Evolutionary conservation across 2,329 filamentous ascomycete species (phyloP), one percentile per base, ranked within the genome.

Genomic region (Teratosphaeriaceae sp.): DNA sequence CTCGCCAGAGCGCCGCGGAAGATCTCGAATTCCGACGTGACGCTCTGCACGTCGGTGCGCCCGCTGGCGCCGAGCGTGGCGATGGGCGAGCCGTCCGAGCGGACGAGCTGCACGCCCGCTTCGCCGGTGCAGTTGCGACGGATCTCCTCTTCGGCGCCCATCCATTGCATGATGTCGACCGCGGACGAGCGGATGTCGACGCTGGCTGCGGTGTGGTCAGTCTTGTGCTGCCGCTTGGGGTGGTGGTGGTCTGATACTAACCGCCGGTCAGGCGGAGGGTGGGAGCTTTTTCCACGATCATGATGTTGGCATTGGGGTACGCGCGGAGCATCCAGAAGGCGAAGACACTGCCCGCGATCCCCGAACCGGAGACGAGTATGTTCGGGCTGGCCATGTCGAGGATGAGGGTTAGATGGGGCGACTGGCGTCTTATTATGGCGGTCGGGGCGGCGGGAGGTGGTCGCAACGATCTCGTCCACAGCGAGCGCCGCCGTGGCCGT

Each of bases 171-270:
- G 11, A 71, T 58, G 6, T 65, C 56, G 13, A 72, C 57, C 1
- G 64, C 69, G 4, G 61, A 50, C 2, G 61, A 66, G 21, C 69
- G 67, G 3, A 73, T 63, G 47, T 74, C 71, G 30, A 73, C 56
- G 16, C 68, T 62, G 45, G 70, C n/a, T n/a, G n/a, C n/a, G n/a
- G n/a, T n/a, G n/a, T n/a, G n/a, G n/a, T n/a, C n/a, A n/a, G n/a
- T n/a, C n/a, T n/a, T n/a, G n/a, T n/a, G n/a, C n/a, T n/a, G n/a
- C n/a, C n/a, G n/a, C n/a, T n/a, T n/a, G n/a, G n/a, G n/a, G n/a
- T n/a, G n/a, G n/a, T n/a, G n/a, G n/a, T n/a, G n/a, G n/a, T n/a
- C n/a, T n/a, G n/a, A n/a, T n/a, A n/a, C n/a, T n/a, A n/a, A n/a
- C n/a, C 37, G 2, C 71, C 71, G 19, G 65, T 64, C 3, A 56